Evolutionary conservation across 2,329 filamentous ascomycete genomes (phyloP).

Genomic region (Hymenoscyphus fructigenus): DNA sequence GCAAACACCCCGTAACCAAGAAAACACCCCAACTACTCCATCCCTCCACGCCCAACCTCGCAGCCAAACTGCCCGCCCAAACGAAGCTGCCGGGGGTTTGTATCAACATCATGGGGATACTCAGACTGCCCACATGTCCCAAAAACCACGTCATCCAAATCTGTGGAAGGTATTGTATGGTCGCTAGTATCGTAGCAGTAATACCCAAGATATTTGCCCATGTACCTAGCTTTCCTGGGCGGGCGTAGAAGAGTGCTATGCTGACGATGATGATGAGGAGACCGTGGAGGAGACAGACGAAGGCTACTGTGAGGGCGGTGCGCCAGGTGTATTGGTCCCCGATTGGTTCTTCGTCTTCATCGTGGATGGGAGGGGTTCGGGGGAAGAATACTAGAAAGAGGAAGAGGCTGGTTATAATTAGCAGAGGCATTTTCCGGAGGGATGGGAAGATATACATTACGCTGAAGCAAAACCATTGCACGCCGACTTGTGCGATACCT

Average conservation of each 20-base stretch:
- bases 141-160: constrained; percentile 88
- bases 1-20: constrained; percentile 79
- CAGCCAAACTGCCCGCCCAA: constrained; percentile 81
- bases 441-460: constrained; percentile 66
- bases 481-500: constrained; percentile 86
- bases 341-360: constrained; percentile 21
- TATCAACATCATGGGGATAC: constrained; percentile 97
- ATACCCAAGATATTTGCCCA: constrained; percentile 89
- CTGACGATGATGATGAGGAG: constrained; percentile 69
- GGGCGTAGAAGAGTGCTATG: constrained; percentile 62
- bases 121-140: constrained; percentile 85
- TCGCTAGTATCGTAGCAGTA: constrained; percentile 73
- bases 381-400: constrained; percentile 96
- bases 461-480: constrained; percentile 89
- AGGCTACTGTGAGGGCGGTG: constrained; percentile 74
- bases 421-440: not conserved
- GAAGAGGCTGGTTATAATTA: constrained; percentile 63
- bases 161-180: constrained; percentile 91
- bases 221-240: constrained; percentile 61
- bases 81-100: constrained; percentile 92
- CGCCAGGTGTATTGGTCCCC: constrained; percentile 66
- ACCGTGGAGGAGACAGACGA: constrained; percentile 72
- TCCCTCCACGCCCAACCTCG: constrained; percentile 73
- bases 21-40: constrained; percentile 98
- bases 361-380: constrained; percentile 49